Base-by-base conservation (phyloP, 306 rosid genomes). In the Astragalus membranaceus region DNA sequence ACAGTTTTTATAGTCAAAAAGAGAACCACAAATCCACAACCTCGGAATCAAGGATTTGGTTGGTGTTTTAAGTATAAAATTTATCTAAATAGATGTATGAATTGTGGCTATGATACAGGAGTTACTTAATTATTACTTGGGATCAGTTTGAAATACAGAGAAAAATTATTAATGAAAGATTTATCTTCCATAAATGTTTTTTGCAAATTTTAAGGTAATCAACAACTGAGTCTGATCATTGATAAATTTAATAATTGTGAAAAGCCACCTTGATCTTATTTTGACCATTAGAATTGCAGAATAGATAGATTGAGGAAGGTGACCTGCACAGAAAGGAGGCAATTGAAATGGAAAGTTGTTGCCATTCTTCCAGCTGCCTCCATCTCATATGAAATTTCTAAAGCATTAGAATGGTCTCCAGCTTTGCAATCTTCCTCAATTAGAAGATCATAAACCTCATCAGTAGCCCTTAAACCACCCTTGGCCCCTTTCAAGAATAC, bases 291-390 rank as follows among this genome's bases (percentile, higher is more conserved):
- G 33, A 69, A 20, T 9, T 49, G 46, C 17, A 53, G 37, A 49
- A 48, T 29, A 56, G 12, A 33, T 46, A 69, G 72, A 56, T 36
- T 15, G 46, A 73, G 64, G 59, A 75, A 75, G 73, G 51, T 67
- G 47, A 90, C 98, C 98, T 93, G 98, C 79, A 93, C 97, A 75
- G 97, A 88, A 44, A 93, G 96, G 57, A 79, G 75, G 77, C 94
- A 88, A 83, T 93, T 93, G 82, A 85, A 93, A 76, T 93, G 98
- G 69, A 87, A 90, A 9, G 98, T 93, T 6, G 98, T 88, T 43
- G 98, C 98, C 96, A 90, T 93, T 76, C 97, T 79, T 54, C 98
- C 98, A 13, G 97, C 96, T 3, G 96, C 92, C 81, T 93, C 98
- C 98, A 93, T 93, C 79, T 93, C 97, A 44, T 93, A 87, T 6